Base-by-base conservation (phyloP, 768 basidiomycete genomes). In the Gymnopilus junonius region DNA sequence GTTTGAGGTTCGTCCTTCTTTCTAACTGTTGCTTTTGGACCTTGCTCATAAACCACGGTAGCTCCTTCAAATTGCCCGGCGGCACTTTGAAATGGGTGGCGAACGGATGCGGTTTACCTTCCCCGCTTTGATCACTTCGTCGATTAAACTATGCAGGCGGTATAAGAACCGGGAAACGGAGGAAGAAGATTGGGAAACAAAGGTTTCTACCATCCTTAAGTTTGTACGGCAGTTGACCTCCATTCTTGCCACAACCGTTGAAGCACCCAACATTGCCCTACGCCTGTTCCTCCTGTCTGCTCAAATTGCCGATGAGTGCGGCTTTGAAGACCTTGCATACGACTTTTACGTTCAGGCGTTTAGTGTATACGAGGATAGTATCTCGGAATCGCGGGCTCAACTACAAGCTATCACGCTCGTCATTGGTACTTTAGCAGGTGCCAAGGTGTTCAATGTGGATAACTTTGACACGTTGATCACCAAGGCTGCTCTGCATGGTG, bases 311-410 rank as follows among this genome's bases (percentile, higher is more conserved):
- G 97, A 97, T 70, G 94, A 97, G 73, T 94, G 94, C 62, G 93
- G 89, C 0, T 94, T 98, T 68, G 96, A 97, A 76, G 96, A 99
- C 73, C 87, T 99, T 62, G 89, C 94, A 15, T 99, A 99, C 73
- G 97, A 99, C 74, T 89, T 99, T 68, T 98, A 96, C 71, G 97
- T 99, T 14, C 95, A 98, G 74, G 94, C 96, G 0, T 98, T 99
- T 75, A 95, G 91, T 27, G 95, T 99, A 12, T 99, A 99, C 77
- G 97, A 99, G 74, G 97, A 99, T 75, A 91, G 87, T 69, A 99
- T 99, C 54, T 95, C 93, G 46, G 97, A 99, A 73, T 94, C 92
- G 34, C 87, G 97, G 3, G 95, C 95, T 4, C 97, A 99, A 75
- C 79, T 99, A 8, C 94, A 97, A 71, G 96, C 97, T n/a, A 98